Evolutionary conservation across 2,329 filamentous ascomycete species (phyloP).

Genomic region (Phyllosticta citriasiana): DNA sequence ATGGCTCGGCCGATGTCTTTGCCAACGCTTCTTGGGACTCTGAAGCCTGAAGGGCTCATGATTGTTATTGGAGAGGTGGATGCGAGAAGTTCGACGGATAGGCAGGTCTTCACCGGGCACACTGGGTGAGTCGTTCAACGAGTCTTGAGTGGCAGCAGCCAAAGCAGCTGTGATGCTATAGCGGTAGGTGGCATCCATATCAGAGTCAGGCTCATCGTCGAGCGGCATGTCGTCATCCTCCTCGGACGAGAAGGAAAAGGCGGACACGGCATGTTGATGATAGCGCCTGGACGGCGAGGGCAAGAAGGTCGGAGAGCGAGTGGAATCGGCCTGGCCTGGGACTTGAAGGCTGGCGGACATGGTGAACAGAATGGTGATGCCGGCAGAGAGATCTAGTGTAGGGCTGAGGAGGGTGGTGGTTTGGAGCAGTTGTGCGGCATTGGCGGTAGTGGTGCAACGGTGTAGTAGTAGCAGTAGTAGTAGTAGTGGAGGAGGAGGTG

Average conservation of each 20-base stretch:
- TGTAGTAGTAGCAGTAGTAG: not conserved
- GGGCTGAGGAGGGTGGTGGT: not conserved
- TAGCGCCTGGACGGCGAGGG: not conserved
- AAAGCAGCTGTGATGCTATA: slow-evolving; percentile 1
- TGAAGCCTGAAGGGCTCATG: not conserved
- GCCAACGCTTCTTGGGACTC: not conserved
- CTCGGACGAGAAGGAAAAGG: not conserved
- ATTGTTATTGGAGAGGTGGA: not conserved
- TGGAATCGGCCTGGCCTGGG: not conserved
- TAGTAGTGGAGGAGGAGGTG: not conserved
- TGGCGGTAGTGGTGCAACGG: not conserved
- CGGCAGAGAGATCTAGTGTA: not conserved
- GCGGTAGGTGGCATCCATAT: not conserved
- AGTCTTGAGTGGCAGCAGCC: slow-evolving; percentile 4
- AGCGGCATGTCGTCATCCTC: not conserved
- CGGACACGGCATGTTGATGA: not conserved
- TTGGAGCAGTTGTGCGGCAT: not conserved
- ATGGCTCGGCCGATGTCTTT: not conserved
- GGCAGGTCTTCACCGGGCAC: not conserved
- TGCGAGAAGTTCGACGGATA: not conserved
- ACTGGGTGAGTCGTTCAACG: not conserved
- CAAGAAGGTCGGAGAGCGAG: not conserved
- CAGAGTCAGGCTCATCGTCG: not conserved
- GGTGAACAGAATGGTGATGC: not conserved
- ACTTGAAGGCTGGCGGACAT: not conserved